Base-by-base conservation (phyloP, 495 filamentous ascomycete species). In the Coniosporium apollinis region DNA sequence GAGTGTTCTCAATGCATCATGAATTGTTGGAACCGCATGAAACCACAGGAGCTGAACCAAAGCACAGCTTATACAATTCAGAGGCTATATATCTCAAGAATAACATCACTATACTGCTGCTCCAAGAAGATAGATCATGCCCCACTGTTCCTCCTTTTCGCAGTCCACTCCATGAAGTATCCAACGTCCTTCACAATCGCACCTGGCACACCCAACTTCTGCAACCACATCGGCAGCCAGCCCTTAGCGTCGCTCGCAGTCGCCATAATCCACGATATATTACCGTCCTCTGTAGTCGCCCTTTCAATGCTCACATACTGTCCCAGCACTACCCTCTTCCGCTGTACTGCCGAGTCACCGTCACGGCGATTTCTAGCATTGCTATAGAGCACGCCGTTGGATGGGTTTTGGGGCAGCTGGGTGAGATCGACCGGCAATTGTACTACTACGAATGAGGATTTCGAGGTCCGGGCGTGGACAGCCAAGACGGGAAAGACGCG, bases 111-210 rank as follows among this genome's bases (percentile, higher is more conserved):
- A n/a, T n/a, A n/a, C n/a, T n/a, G n/a, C n/a, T n/a, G n/a, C n/a
- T n/a, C n/a, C n/a, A n/a, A n/a, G n/a, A n/a, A n/a, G n/a, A n/a
- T n/a, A n/a, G n/a, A n/a, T n/a, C n/a, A n/a, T n/a, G n/a, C n/a
- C n/a, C n/a, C n/a, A n/a, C n/a, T n/a, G n/a, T 19, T 41, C 16
- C 45, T 30, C 28, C 30, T 26, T 17, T 65, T 49, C 37, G 43
- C 55, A 30, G 50, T 19, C 77, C 77, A 83, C 8, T 47, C 51
- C 33, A 82, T 46, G 47, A 82, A 82, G 37, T 76, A 52, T 4
- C 70, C 67, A 15, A 84, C 79, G 59, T 84, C 80, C 43, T 76
- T 76, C 19, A 72, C 69, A 36, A 86, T 68, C 25, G 69, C 66
- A 8, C 62, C 64, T 1, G 75, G 71, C 19, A 82, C 66, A 10